Evolutionary conservation across 2,329 filamentous ascomycete species (phyloP).

Genomic region (Chrysoporthe deuterocubensis): DNA sequence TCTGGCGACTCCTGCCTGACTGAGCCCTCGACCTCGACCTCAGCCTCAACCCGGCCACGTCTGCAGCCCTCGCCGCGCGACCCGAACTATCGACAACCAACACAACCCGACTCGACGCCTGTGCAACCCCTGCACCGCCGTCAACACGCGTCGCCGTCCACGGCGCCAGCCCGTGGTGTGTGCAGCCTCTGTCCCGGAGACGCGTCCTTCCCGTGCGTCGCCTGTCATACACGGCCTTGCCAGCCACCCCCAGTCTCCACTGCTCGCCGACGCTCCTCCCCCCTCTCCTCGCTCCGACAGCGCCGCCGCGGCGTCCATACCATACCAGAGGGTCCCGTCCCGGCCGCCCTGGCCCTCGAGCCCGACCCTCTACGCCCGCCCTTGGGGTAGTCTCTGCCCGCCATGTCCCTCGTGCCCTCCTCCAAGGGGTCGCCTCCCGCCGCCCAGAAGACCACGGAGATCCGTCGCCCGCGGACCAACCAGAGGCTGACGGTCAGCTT

Average conservation of each 20-base stretch:
- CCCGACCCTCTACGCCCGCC: neutral
- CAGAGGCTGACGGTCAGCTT: constrained; percentile 42
- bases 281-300: neutral
- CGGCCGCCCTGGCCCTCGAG: neutral
- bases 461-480: constrained; percentile 39
- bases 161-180: neutral
- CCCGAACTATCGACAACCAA: constrained; percentile 8
- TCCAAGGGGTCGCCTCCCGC: constrained; percentile 25
- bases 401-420: constrained; percentile 26
- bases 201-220: constrained; percentile 6
- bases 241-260: neutral
- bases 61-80: neutral
- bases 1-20: constrained; percentile 5
- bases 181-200: constrained; percentile 7
- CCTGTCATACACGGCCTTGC: constrained; percentile 2
- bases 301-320: neutral
- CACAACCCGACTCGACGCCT: neutral
- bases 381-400: constrained; percentile 5
- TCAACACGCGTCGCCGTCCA: neutral
- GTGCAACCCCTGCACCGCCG: constrained; percentile 4
- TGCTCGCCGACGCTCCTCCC: neutral
- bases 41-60: neutral
- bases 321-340: neutral
- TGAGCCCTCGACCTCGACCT: neutral
- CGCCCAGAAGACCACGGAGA: constrained; percentile 36